Base-by-base conservation (phyloP, 768 basidiomycete species). In the Panaeolus cyanescens region DNA sequence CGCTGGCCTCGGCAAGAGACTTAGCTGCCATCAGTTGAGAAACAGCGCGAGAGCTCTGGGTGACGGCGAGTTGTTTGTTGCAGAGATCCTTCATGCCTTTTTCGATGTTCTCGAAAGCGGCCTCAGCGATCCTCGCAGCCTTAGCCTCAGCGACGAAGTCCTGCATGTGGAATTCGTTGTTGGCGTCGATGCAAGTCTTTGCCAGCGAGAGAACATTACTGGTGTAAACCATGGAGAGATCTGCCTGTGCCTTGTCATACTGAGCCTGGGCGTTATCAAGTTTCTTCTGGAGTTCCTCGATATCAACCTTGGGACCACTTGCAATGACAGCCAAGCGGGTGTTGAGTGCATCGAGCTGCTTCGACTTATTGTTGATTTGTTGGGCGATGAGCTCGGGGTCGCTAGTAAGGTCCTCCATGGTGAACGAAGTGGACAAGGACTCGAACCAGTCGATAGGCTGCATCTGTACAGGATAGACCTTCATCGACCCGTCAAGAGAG, bases 381-480 rank as follows among this genome's bases (percentile, higher is more conserved):
- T 63, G 56, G 25, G 62, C 59, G 25, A 73, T 70, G 31, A 70
- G 42, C 9, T 69, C 72, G n/a, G 62, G 34, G 56, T 68, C 62
- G 17, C 62, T 58, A 2, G 72, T 71, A 20, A 73, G 64, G 55
- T 73, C 72, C 54, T 71, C 71, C 65, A 69, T 55, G 1, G 66
- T 67, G 61, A 73, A 73, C 1, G 66, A 68, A 8, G 72, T 70
- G 19, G 69, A 69, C 7, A 73, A 61, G 12, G 67, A 62, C 42
- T 68, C 64, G 60, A 68, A 72, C 71, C 71, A 72, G 42, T 71
- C 70, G 34, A 72, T 56, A 8, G 71, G 71, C 12, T 62, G 58
- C 65, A 72, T 63, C 37, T 71, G 71, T 7, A 71, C 65, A 0
- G 71, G 71, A 37, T 67, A 72, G 8, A 71, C 59, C 25, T 67